Evolutionary conservation across 2,329 filamentous ascomycete genomes (phyloP), one percentile per base, ranked within the genome.

Genomic region (Penicillium sp.): DNA sequence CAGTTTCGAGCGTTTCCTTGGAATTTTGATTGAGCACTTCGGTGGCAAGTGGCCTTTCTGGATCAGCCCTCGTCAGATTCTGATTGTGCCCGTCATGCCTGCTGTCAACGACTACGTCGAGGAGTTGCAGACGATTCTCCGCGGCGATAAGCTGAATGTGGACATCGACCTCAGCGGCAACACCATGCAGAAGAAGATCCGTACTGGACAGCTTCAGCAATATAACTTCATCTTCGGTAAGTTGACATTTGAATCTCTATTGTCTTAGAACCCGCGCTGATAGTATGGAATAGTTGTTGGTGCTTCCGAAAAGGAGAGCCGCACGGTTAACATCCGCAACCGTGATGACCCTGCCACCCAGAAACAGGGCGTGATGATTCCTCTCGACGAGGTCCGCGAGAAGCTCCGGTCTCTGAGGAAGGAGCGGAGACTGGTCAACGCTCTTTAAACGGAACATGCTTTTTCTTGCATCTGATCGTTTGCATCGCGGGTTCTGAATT

Each of bases 311-410:
- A 70, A 69, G 22, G 72, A 77, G 52, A 75, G 77, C 3, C n/a
- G n/a, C n/a, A n/a, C n/a, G n/a, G 79, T 83, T 53, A 84, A 84
- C 63, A 80, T 83, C 59, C 74, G 81, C 37, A 83, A 83, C 65
- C 72, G 81, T 45, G 81, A 84, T 59, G 78, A 83, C 57, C 78
- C 77, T 19, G 72, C 74, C 37, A 81, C 78, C 10, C 81, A 84
- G 67, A 76, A 79, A 57, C 75, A 79, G 70, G 81, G 81, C 26
- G 75, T 81, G 56, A 72, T 83, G 62, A 69, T 84, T 31, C 78
- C 79, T 12, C 69, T 84, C 3, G 77, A 82, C 38, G 78, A 79
- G 61, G 80, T n/a, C n/a, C n/a, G n/a, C n/a, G n/a, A n/a, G n/a
- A n/a, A n/a, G n/a, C n/a, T n/a, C n/a, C n/a, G n/a, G n/a, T n/a